These are phyloP conservation scores for Rhodotorula toruloides DNA, from an alignment of 768 basidiomycete genomes.

Conservation along the genomic window DNA sequence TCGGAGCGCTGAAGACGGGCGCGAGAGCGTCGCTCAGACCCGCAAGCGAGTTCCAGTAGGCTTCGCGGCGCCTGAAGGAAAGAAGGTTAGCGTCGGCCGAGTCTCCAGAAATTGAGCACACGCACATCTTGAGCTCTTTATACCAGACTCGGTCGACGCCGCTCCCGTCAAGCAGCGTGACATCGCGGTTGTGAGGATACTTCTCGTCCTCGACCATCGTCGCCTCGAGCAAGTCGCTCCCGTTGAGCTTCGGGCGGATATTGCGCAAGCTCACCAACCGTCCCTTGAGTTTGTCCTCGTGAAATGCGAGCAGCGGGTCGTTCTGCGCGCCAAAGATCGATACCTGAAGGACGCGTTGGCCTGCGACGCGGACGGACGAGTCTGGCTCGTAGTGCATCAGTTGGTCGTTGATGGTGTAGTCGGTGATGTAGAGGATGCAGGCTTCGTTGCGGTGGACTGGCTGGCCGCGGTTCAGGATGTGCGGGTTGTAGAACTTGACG, in stretches of 20 bases:
- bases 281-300: constrained; percentile 1
- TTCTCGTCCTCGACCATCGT: constrained; percentile 16
- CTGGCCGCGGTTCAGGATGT: background rate
- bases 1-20: background rate
- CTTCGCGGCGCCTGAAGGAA: constrained; percentile 1
- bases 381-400: background rate
- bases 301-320: background rate
- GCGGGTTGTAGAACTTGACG: constrained; percentile 14
- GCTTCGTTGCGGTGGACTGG: background rate
- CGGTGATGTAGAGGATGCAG: constrained; percentile 21
- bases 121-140: constrained; percentile 1
- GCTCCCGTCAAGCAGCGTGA: background rate
- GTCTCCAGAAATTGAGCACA: background rate
- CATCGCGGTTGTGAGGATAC: background rate
- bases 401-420: constrained; percentile 15
- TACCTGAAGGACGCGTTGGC: constrained; percentile 16
- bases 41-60: background rate
- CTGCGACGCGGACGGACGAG: background rate
- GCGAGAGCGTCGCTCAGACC: background rate
- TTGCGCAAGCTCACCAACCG: constrained; percentile 11
- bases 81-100: background rate
- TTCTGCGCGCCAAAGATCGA: constrained; percentile 25
- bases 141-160: background rate
- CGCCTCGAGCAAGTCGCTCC: constrained; percentile 10
- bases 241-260: constrained; percentile 4